Evolutionary conservation across 73 alveolate genomes (phyloP).

Genomic region (Paramecium sonneborni): DNA sequence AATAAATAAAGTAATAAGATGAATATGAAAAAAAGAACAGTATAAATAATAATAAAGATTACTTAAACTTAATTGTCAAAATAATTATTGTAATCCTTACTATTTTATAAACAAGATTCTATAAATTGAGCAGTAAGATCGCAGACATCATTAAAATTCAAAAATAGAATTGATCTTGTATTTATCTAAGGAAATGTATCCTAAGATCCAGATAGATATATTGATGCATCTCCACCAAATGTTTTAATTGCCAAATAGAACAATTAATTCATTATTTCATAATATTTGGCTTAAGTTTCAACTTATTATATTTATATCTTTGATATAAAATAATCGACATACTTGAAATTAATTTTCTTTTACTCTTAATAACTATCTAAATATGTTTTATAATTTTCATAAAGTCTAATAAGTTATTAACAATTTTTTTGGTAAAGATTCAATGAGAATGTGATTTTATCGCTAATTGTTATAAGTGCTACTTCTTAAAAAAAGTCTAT

Average conservation of each 20-base stretch:
- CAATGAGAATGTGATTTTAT: background rate
- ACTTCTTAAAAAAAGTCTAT: background rate
- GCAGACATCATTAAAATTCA: background rate
- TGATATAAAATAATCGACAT: background rate
- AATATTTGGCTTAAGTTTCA: background rate
- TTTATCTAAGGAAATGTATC: background rate
- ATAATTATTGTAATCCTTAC: background rate
- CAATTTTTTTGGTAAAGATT: background rate
- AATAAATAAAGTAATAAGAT: background rate
- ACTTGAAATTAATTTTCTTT: background rate
- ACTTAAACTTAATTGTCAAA: background rate
- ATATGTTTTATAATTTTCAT: background rate
- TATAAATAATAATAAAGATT: background rate
- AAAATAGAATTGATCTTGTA: background rate
- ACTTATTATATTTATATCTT: background rate
- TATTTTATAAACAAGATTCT: background rate
- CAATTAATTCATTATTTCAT: background rate
- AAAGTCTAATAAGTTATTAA: background rate
- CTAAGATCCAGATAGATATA: background rate
- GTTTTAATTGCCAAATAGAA: conserved; percentile 7
- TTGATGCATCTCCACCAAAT: background rate
- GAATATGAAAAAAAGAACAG: background rate
- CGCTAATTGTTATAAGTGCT: background rate
- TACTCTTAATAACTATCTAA: background rate
- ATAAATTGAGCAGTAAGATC: background rate